A percentile compares a stretch with the other conserved stretches of the same genome.
These are phyloP conservation scores for Fusarium hostae DNA, from an alignment of 2,329 filamentous ascomycete species.

Conservation along the genomic window DNA sequence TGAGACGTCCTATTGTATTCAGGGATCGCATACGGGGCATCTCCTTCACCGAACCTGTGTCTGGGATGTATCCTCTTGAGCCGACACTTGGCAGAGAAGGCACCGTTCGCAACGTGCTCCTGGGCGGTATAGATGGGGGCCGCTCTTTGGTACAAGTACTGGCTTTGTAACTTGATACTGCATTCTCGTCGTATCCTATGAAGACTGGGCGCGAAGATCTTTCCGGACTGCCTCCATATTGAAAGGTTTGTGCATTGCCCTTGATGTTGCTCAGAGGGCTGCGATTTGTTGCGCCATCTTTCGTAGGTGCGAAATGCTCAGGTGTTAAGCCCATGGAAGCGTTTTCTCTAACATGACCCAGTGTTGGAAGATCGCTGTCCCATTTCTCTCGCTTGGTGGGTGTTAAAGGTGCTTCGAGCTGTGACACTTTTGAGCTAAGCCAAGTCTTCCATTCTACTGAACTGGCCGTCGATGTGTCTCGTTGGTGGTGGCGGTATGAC, in stretches of 20 bases:
- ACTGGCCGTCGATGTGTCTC: conserved; percentile 56
- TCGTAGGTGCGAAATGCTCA: conserved; percentile 2
- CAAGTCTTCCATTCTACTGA: conserved; percentile 66
- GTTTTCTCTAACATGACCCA: conserved; percentile 60
- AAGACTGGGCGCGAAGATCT: background rate
- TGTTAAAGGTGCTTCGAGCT: conserved; percentile 51
- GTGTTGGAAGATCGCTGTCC: conserved; percentile 4
- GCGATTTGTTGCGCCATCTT: background rate
- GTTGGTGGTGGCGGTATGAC: conserved; percentile 45
- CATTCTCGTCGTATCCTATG: conserved; percentile 33
- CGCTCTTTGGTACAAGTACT: background rate
- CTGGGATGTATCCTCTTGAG: background rate
- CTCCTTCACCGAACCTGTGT: background rate
- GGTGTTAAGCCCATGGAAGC: conserved; percentile 59
- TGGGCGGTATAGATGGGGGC: conserved; percentile 28
- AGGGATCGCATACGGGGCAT: conserved; percentile 43
- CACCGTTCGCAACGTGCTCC: conserved; percentile 37
- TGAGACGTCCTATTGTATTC: conserved; percentile 36
- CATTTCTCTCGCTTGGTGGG: conserved; percentile 15
- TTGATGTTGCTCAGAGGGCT: conserved; percentile 25
- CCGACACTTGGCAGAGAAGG: conserved; percentile 43
- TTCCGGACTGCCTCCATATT: background rate
- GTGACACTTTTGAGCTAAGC: conserved; percentile 63
- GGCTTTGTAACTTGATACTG: conserved; percentile 6
- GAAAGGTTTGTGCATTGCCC: conserved; percentile 11